A percentile compares a stretch with the other conserved stretches of the same genome.
These are phyloP conservation scores for Phytophthora cryptogea DNA, from an alignment of 352 stramenopile genomes.

Conservation along the genomic window DNA sequence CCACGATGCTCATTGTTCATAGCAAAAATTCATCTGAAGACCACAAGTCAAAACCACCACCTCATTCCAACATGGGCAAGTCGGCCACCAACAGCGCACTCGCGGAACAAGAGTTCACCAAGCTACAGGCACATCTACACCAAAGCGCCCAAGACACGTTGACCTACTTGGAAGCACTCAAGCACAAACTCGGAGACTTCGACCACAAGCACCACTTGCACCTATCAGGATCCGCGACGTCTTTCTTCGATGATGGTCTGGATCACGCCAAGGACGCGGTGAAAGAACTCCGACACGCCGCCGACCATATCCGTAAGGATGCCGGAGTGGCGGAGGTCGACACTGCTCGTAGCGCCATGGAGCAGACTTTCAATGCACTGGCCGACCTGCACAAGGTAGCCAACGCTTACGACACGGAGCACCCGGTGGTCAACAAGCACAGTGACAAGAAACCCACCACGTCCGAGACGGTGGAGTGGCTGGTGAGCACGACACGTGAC, in stretches of 20 bases:
- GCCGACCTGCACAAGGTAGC: conserved; percentile 33
- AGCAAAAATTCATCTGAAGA: conserved; percentile 6
- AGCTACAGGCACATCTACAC: conserved; percentile 31
- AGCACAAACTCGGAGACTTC: conserved; percentile 28
- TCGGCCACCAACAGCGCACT: conserved; percentile 8
- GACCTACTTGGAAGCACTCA: conserved; percentile 31
- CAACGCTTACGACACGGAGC: conserved; percentile 30
- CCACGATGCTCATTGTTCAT: conserved; percentile 7
- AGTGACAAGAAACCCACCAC: conserved; percentile 27
- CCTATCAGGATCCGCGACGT: conserved; percentile 21
- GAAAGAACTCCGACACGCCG: conserved; percentile 21
- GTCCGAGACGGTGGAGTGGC: conserved; percentile 33
- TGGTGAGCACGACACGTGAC: conserved; percentile 37
- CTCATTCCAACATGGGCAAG: conserved; percentile 28
- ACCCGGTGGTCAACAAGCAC: conserved; percentile 14
- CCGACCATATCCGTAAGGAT: conserved; percentile 25
- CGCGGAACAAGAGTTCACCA: conserved; percentile 28
- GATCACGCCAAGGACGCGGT: conserved; percentile 38
- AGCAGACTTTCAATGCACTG: conserved; percentile 35
- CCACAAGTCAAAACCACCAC: conserved; percentile 1
- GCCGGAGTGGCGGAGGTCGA: conserved; percentile 11
- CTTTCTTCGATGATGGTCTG: conserved; percentile 32
- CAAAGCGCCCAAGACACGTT: conserved; percentile 23
- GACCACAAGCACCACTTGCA: conserved; percentile 34
- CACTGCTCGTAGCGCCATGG: conserved; percentile 25